A percentile compares a stretch with the other conserved stretches of the same genome.
These are phyloP conservation scores for Alternaria hordeiaustralica DNA, from an alignment of 2,329 filamentous ascomycete species.

Conservation along the genomic window DNA sequence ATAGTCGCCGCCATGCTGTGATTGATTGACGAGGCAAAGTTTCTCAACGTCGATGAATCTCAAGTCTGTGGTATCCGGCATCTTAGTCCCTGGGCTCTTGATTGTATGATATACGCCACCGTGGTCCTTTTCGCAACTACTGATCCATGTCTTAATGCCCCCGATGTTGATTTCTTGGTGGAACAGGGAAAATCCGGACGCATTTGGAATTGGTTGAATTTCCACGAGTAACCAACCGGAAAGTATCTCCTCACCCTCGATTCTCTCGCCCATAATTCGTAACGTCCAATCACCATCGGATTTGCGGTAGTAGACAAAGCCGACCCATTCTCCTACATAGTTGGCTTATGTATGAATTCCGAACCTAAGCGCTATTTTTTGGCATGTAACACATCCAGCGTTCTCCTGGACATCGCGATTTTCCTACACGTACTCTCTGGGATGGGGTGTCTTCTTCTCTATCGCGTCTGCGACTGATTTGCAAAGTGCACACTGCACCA, in stretches of 20 bases:
- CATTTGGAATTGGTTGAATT: neutral
- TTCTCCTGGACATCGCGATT: neutral
- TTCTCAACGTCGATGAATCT: neutral
- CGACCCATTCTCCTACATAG: rapidly evolving
- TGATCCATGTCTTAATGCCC: neutral
- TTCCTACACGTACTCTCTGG: neutral
- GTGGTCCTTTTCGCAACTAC: neutral
- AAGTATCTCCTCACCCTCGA: no score
- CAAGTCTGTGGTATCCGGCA: neutral
- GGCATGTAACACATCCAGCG: neutral
- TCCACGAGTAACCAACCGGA: no score
- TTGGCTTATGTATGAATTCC: rapidly evolving
- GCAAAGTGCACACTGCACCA: neutral
- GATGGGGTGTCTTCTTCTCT: neutral
- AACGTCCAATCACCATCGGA: rapidly evolving
- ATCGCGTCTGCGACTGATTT: neutral
- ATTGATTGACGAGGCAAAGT: neutral
- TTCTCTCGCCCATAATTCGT: rapidly evolving
- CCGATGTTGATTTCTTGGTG: neutral
- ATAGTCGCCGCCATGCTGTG: rapidly evolving
- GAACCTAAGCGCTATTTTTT: neutral
- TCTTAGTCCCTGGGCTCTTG: neutral
- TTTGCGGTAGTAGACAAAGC: rapidly evolving
- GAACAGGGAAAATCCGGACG: neutral
- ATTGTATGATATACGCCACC: neutral